phyloP scores from a whole-genome alignment of 306 rosid genomes.

The Cercis canadensis region DNA sequence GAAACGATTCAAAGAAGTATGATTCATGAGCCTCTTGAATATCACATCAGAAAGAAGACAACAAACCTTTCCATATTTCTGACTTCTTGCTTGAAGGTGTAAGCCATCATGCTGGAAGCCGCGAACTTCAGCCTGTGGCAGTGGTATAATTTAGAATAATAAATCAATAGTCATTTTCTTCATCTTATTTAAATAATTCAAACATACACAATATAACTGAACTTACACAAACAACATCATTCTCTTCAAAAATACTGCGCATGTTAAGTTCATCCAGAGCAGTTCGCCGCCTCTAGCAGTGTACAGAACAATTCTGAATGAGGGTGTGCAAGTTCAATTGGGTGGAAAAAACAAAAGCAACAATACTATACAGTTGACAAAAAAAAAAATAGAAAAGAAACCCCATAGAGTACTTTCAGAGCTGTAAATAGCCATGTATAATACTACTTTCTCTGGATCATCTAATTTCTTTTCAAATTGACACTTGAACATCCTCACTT shows the following conservation, averaged over 20 bases:
- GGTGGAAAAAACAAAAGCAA: neutral
- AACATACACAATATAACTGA: neutral
- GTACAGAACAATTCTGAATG: constrained; percentile 10
- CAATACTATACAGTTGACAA: neutral
- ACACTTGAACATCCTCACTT: no score
- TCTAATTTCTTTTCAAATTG: no score
- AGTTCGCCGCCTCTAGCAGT: constrained; percentile 84
- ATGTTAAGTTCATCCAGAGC: constrained; percentile 90
- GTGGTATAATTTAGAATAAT: neutral
- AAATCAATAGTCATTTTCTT: neutral
- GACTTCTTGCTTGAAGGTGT: constrained; percentile 97
- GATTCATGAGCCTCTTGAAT: constrained; percentile 20
- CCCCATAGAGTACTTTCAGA: neutral
- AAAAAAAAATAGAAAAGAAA: constrained; percentile 12
- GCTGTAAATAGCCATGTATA: neutral
- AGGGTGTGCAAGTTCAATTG: constrained; percentile 3
- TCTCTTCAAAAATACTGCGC: constrained; percentile 88
- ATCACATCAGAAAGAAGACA: constrained; percentile 3
- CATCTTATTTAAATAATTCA: neutral
- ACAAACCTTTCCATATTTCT: constrained; percentile 88
- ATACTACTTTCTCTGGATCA: neutral
- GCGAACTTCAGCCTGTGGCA: constrained; percentile 85
- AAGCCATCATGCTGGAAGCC: constrained; percentile 87
- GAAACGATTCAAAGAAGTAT: neutral
- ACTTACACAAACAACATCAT: constrained; percentile 89